Base-by-base conservation (phyloP, 163 green algal genomes). In the Scenedesmus sp. region DNA sequence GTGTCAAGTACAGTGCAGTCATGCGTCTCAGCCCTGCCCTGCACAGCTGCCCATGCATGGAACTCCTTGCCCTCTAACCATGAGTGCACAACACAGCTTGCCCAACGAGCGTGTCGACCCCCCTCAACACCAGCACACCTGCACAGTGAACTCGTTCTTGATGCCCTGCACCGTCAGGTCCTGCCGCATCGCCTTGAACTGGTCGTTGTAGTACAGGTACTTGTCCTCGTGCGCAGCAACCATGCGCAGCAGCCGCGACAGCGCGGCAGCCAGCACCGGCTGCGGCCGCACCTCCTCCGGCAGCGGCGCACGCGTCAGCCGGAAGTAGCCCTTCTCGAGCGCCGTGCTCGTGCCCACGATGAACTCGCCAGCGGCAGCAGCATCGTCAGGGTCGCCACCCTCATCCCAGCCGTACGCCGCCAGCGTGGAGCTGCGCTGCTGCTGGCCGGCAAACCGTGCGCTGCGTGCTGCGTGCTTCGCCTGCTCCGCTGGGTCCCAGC, bases 151-250 rank as follows among this genome's bases (percentile, higher is more conserved):
- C 3, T 90, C 90, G 35, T 95, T 95, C 37, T 95, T 94, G 37
- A 99, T 93, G 82, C 95, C 94, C 95, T 99, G 97, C 72, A 99
- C 97, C 0, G 96, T 98, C 92, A 94, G 96, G 95, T 99, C 97
- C 93, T 99, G 97, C 43, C 97, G 94, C 95, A 99, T 97, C 84
- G 94, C 97, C 94, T 99, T 99, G 93, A 99, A 97, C 95, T 99
- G 97, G 91, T 99, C 97, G 61, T 92, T 92, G 61, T 88, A 88
- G 40, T 92, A 92, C n/a, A 92, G 46, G 79, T 92, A 89, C 68
- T 89, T 79, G 37, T 86, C 72, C 10, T 76, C 46, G 35, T 86
- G 24, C 10, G 15, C 37, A 40, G 37, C 89, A 61, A 98, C 91
- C 73, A 97, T 82, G 12, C 65, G 40, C 43, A 98, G 84, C 70